A percentile compares a stretch with the other conserved stretches of the same genome.
Conservation (phyloP, 2,329 filamentous ascomycete genomes). For the Pestalotiopsis sp. region DNA sequence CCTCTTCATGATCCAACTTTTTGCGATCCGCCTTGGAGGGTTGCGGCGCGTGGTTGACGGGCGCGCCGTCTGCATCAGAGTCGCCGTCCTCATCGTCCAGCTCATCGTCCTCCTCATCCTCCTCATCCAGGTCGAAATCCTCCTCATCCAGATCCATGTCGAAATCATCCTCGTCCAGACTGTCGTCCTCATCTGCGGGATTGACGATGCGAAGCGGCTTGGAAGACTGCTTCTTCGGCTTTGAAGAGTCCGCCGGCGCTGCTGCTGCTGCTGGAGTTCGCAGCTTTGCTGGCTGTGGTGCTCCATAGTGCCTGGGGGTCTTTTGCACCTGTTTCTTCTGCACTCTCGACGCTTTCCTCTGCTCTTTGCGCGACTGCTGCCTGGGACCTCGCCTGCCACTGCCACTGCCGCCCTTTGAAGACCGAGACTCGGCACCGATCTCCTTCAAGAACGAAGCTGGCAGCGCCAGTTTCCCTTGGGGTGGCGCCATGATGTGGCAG, state of each 20-base stretch:
- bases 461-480: slow-evolving; percentile 40
- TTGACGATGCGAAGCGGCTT: slow-evolving; percentile 12
- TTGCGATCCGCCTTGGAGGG: slow-evolving; percentile 52
- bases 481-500: slow-evolving; percentile 8
- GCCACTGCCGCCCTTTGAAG: slow-evolving; percentile 8
- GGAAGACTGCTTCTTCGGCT: not conserved
- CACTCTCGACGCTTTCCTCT: slow-evolving; percentile 31
- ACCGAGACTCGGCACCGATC: slow-evolving; percentile 35
- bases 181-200: slow-evolving; percentile 15
- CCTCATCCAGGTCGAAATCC: slow-evolving; percentile 22
- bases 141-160: slow-evolving; percentile 27
- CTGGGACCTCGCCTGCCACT: slow-evolving; percentile 20
- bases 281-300: not conserved
- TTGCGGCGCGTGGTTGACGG: slow-evolving; percentile 11
- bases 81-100: slow-evolving; percentile 21
- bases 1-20: slow-evolving; percentile 78
- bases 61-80: slow-evolving; percentile 88
- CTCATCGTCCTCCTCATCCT: slow-evolving; percentile 24
- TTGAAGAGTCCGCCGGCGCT: slow-evolving; percentile 13
- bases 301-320: not conserved
- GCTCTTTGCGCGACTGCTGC: slow-evolving; percentile 32
- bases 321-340: slow-evolving; percentile 28
- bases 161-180: not conserved
- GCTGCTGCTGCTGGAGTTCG: slow-evolving; percentile 3
- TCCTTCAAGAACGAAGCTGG: slow-evolving; percentile 47